phyloP scores from a whole-genome alignment of 768 basidiomycete species.

The Tephrocybe sp. region DNA sequence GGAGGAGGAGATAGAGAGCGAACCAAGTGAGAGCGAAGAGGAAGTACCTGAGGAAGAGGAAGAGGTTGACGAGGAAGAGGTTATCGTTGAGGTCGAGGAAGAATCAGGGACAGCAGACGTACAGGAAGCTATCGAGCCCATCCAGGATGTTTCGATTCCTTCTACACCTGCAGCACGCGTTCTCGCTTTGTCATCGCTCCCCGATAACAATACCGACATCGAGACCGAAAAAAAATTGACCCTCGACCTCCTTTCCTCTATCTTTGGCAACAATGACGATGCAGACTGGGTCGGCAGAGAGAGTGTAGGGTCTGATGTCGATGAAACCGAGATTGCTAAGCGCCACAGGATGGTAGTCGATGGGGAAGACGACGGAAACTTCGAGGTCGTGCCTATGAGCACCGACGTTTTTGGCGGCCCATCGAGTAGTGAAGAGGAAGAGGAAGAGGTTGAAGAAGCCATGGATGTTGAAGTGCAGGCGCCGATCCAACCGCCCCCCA shows the following conservation, averaged over 20 bases:
- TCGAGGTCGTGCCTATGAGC: slow-evolving; percentile 16
- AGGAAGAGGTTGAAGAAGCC: slow-evolving; percentile 14
- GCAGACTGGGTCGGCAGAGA: slow-evolving; percentile 64
- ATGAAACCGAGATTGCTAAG: slow-evolving; percentile 27
- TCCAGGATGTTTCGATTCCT: not conserved
- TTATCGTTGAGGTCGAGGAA: no score
- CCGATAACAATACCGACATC: slow-evolving; percentile 30
- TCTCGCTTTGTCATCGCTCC: not conserved
- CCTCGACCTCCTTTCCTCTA: slow-evolving; percentile 47
- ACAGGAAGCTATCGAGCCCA: not conserved
- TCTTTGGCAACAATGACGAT: slow-evolving; percentile 49
- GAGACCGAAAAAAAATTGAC: slow-evolving; percentile 43
- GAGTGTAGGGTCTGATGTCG: slow-evolving; percentile 57
- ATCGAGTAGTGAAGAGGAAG: slow-evolving; percentile 7
- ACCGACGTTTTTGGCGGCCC: not conserved
- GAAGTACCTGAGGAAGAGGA: slow-evolving; percentile 2
- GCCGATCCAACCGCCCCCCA: slow-evolving; percentile 5
- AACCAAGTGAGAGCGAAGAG: slow-evolving; percentile 17
- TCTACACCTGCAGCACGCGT: not conserved
- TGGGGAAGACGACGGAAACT: slow-evolving; percentile 24
- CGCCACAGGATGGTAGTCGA: slow-evolving; percentile 22
- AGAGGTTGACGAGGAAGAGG: not conserved
- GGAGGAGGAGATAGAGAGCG: slow-evolving; percentile 17
- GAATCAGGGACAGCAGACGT: no score
- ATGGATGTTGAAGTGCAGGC: slow-evolving; percentile 13